A percentile compares a stretch with the other conserved stretches of the same genome.
Evolutionary conservation across 2,329 filamentous ascomycete genomes (phyloP).

Genomic region (Venturia aucupariae): DNA sequence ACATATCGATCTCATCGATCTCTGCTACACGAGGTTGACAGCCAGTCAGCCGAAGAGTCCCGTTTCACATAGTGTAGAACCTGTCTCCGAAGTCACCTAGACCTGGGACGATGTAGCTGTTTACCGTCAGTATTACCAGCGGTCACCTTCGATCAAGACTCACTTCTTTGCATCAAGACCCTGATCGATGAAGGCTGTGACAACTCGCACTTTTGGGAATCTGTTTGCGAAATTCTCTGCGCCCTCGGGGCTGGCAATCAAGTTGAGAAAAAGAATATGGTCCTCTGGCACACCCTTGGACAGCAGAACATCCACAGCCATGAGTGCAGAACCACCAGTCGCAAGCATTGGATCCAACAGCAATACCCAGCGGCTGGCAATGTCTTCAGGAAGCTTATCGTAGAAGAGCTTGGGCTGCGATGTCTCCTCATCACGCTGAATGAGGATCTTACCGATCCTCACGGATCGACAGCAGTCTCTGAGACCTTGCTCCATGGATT

Average conservation of each 20-base stretch:
- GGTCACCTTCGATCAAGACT: constrained; percentile 27
- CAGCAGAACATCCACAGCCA: constrained; percentile 91
- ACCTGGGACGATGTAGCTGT: constrained; percentile 87
- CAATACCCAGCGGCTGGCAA: constrained; percentile 84
- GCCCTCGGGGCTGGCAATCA: constrained; percentile 94
- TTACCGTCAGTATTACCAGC: constrained; percentile 19
- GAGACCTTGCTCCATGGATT: constrained; percentile 96
- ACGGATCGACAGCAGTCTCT: constrained; percentile 97
- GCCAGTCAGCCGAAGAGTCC: background rate
- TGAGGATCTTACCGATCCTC: constrained; percentile 94
- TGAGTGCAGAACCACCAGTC: constrained; percentile 89
- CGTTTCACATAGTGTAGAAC: constrained; percentile 74
- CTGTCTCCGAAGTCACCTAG: constrained; percentile 92
- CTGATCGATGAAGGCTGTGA: constrained; percentile 92
- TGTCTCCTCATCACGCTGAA: constrained; percentile 95
- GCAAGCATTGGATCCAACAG: constrained; percentile 98
- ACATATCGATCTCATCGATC: background rate
- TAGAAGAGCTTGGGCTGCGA: constrained; percentile 89
- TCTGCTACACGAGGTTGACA: background rate
- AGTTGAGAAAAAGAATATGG: constrained; percentile 88
- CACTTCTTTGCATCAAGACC: constrained; percentile 98
- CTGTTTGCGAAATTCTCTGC: constrained; percentile 80
- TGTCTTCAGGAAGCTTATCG: constrained; percentile 92
- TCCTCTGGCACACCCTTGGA: constrained; percentile 88
- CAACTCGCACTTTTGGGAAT: constrained; percentile 81